These are phyloP conservation scores for Grosmannia clavigera DNA, from an alignment of 2,329 filamentous ascomycete genomes.

Conservation along the genomic window DNA sequence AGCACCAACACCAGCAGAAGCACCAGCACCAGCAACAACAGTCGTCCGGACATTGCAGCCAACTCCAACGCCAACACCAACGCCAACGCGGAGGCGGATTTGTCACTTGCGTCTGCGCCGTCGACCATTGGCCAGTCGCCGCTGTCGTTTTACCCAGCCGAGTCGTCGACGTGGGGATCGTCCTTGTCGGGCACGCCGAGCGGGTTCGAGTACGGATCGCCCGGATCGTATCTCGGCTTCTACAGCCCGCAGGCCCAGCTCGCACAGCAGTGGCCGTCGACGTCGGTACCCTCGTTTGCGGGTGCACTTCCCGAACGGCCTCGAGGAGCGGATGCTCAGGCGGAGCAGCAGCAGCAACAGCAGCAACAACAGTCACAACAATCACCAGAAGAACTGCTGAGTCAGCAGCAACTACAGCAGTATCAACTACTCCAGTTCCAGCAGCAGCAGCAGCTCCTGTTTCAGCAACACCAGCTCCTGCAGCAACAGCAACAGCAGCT, in stretches of 20 bases:
- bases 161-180: slow-evolving; percentile 28
- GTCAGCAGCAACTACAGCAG: neutral
- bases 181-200: slow-evolving; percentile 23
- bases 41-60: slow-evolving; percentile 6
- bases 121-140: neutral
- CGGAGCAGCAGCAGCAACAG: neutral
- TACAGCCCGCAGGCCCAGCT: slow-evolving; percentile 9
- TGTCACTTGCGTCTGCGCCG: neutral
- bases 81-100: slow-evolving; percentile 8
- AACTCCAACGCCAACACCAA: slow-evolving; percentile 13
- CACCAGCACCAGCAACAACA: slow-evolving; percentile 9
- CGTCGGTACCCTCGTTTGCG: slow-evolving; percentile 18
- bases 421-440: neutral
- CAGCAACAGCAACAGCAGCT: slow-evolving; percentile 11
- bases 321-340: slow-evolving; percentile 11
- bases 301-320: slow-evolving; percentile 22
- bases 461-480: slow-evolving; percentile 3
- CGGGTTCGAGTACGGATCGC: slow-evolving; percentile 22
- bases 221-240: slow-evolving; percentile 20
- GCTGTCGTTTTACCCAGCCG: slow-evolving; percentile 9
- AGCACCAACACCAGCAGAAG: neutral
- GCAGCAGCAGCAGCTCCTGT: slow-evolving; percentile 2
- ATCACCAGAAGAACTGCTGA: neutral
- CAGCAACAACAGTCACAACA: neutral
- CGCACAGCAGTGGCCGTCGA: slow-evolving; percentile 17